Percentiles rank a stretch among this genome's conserved stretches.
These are phyloP conservation scores for Phylloporus scabripes DNA, from an alignment of 768 basidiomycete species.

Conservation along the genomic window DNA sequence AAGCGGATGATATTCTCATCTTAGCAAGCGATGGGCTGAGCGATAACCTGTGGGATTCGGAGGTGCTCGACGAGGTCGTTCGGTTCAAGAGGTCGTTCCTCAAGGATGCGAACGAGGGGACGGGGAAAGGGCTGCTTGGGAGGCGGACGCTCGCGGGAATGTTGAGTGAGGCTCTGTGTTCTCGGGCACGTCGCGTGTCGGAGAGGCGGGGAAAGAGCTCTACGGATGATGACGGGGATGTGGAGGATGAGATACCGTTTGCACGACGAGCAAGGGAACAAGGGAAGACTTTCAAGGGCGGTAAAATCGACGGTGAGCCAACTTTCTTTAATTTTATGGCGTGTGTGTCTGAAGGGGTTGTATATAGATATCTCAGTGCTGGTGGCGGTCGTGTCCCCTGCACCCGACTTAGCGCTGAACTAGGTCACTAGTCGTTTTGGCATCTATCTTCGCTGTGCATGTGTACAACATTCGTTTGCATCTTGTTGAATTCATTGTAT, in stretches of 20 bases:
- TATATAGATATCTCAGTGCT: constrained; percentile 57
- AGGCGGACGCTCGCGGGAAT: constrained; percentile 58
- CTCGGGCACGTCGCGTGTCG: constrained; percentile 65
- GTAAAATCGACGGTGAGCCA: constrained; percentile 76
- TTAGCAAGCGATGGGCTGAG: constrained; percentile 77
- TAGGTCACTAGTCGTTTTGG: constrained; percentile 8
- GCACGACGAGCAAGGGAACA: constrained; percentile 71
- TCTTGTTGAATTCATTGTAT: constrained; percentile 18
- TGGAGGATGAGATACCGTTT: constrained; percentile 68
- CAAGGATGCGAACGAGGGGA: constrained; percentile 15
- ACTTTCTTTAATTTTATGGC: background rate
- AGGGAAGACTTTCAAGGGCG: constrained; percentile 68
- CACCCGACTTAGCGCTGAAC: constrained; percentile 22
- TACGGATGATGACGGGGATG: constrained; percentile 23
- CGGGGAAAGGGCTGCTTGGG: constrained; percentile 31
- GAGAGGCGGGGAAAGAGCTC: constrained; percentile 37
- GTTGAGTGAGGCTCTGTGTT: constrained; percentile 77
- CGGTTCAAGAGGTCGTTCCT: constrained; percentile 45
- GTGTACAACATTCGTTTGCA: constrained; percentile 22
- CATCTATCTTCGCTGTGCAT: constrained; percentile 16
- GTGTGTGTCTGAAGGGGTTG: background rate
- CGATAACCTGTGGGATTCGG: constrained; percentile 87
- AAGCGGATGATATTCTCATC: constrained; percentile 70
- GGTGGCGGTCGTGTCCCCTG: constrained; percentile 58
- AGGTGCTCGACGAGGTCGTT: constrained; percentile 75